A percentile compares a stretch with the other conserved stretches of the same genome.
Evolutionary conservation across 257 asterid genomes (phyloP).

Genomic region (Solanum chiquidenum): DNA sequence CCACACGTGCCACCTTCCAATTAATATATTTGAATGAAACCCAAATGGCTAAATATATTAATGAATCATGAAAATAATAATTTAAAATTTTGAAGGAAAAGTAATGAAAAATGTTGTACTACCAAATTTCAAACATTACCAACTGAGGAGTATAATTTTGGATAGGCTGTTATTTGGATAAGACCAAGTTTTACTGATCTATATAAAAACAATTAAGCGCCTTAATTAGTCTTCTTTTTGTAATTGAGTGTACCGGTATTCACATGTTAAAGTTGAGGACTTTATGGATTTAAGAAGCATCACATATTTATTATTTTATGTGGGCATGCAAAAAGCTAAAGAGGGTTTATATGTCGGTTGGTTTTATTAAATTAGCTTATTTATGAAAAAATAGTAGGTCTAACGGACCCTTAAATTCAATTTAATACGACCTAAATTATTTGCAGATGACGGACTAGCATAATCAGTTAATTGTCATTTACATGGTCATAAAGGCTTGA

Average conservation of each 20-base stretch:
- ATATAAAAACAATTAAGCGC: background rate
- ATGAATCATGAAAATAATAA: background rate
- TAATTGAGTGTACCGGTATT: background rate
- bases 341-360: background rate
- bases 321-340: background rate
- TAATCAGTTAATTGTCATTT: background rate
- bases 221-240: background rate
- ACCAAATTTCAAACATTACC: background rate
- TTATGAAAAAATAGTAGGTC: background rate
- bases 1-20: conserved; percentile 28
- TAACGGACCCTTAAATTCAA: background rate
- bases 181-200: background rate
- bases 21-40: background rate
- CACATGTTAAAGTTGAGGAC: background rate
- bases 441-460: background rate
- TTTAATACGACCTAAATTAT: background rate
- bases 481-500: background rate
- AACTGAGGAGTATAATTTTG: background rate
- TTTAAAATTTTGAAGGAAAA: background rate
- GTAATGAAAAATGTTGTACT: background rate
- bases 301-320: background rate
- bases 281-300: background rate
- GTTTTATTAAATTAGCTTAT: background rate
- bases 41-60: background rate
- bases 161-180: background rate